Evolutionary conservation across 805 yeast species (phyloP).

Genomic region (Saccharomycopsis sp.): DNA sequence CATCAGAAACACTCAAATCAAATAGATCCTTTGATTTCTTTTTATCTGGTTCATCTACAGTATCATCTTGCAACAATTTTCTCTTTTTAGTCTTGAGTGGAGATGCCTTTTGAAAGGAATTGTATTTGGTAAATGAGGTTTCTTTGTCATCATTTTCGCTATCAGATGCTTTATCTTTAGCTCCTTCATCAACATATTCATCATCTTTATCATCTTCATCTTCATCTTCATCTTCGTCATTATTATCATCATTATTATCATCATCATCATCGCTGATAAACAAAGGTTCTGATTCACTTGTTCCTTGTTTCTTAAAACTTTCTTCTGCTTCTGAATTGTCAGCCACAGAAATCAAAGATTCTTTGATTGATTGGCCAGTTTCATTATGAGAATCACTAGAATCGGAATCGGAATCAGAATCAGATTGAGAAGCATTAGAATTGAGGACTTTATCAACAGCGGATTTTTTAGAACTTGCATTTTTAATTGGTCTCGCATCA

Average conservation of each 20-base stretch:
- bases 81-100: no score
- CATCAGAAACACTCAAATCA: conserved; percentile 8
- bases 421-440: not conserved
- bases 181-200: not conserved
- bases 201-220: not conserved
- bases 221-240: not conserved
- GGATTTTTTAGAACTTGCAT: not conserved
- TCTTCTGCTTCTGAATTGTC: not conserved
- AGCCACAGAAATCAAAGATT: no score
- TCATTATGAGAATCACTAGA: not conserved
- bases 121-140: not conserved
- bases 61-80: not conserved
- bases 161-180: not conserved
- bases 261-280: not conserved
- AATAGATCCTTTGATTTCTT: conserved; percentile 10
- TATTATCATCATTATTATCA: not conserved
- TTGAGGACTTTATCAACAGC: not conserved
- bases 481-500: not conserved
- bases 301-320: not conserved
- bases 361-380: not conserved
- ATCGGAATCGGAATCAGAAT: not conserved
- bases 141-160: not conserved
- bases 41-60: conserved; percentile 3
- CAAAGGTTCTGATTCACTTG: not conserved
- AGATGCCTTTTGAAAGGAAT: not conserved